Evolutionary conservation across 2,329 filamentous ascomycete species (phyloP), one percentile per base, ranked within the genome.

Genomic region (Acrodontium crateriforme): DNA sequence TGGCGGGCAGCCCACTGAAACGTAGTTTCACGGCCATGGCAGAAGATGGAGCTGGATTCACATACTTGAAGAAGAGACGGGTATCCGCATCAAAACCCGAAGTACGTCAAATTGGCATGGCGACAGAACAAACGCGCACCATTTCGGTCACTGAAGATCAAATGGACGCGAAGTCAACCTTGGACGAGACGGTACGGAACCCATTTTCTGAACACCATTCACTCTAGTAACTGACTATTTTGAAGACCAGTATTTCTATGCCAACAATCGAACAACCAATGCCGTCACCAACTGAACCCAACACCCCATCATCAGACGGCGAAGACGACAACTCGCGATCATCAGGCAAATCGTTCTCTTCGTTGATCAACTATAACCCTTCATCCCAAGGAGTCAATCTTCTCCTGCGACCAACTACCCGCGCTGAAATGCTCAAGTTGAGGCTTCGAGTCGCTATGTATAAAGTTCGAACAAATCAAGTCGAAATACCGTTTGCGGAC

Each of bases 401-500:
- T 19, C 25, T 24, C n/a, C 17, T 35, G 9, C 27, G 32, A 27
- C 27, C 32, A 20, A 28, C 31, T 67, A 69, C 28, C 16, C 29
- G 37, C 54, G 74, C 73, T 12, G 69, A 78, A 45, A 68, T 72
- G 26, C 60, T 84, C 24, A 67, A 67, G 28, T 63, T 81, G 7
- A 68, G 78, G n/a, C 67, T 85, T 10, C 64, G 69, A 16, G 66
- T 83, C 12, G 79, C 77, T 9, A 69, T 68, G 45, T 84, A 83
- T 61, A 84, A 84, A 54, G 62, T 85, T 39, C 67, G 66, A 32
- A 84, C 78, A 2, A 73, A 78, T 34, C 79, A 85, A 53, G 67
- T 72, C 29, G 58, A 68, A 32, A 63, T 79, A 16, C 74, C 77
- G 2, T 64, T 81, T 35, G 62, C 72, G 30, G 55, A 69, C 24